Evolutionary conservation across 2,329 filamentous ascomycete species (phyloP), one percentile per base, ranked within the genome.

Genomic region (Corynespora cassiicola): DNA sequence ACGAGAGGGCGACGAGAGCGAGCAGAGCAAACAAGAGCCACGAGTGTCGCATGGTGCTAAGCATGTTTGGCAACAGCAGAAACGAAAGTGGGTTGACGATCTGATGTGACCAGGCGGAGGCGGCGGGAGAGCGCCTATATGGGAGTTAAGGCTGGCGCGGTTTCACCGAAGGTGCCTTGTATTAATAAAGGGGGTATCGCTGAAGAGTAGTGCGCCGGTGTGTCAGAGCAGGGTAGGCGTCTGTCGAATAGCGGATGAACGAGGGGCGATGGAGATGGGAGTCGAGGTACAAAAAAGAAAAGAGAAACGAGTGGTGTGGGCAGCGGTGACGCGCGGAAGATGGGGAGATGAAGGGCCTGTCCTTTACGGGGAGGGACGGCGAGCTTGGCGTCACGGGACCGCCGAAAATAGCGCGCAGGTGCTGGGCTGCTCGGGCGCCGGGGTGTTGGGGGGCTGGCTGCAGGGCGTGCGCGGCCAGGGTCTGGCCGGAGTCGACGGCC

Each of bases 1-100:
- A 53, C 18, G 59, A 57, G 43, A 60, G 40, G 32, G 58, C 60
- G 18, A 58, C 33, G 34, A 68, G 47, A 33, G 58, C 57, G 38
- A 63, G 42, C 18, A 67, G 32, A 12, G 60, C 47, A 42, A 54
- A 53, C 28, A 65, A 45, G n/a, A 66, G 47, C 64, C 65, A 68
- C 45, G 60, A 58, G 39, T 62, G 54, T 22, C 56, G 63, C 54
- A 66, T 43, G 44, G 61, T 64, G 54, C 42, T 58, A 31, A 54
- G 42, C 39, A 52, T 56, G 50, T 36, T 52, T 47, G 45, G 36
- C 14, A 26, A 21, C 23, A 21, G 45, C 17, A 34, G 43, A 42
- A 54, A 47, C 45, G 56, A 54, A 21, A 17, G 47, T 40, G 45
- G 38, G 41, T 36, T 40, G 40, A 26, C 20, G 38, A 25, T 36